Base-by-base conservation (phyloP, 2,329 filamentous ascomycete species). In the Saccharata proteae region DNA sequence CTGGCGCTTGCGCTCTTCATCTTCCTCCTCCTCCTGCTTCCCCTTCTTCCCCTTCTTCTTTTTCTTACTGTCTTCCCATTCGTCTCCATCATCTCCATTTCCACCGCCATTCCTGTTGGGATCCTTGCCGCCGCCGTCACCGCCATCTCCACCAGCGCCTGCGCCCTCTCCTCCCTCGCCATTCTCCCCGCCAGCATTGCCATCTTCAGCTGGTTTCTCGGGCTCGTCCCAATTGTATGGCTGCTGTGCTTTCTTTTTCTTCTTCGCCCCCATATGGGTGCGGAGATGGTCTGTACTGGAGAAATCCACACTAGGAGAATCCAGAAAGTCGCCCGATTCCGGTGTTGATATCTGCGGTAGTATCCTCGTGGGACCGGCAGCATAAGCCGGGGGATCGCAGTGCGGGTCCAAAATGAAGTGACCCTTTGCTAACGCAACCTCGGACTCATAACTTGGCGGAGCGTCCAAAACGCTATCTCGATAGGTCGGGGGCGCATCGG, bases 291-390 rank as follows among this genome's bases (percentile, higher is more conserved):
- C 29, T 62, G 67, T 59, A 31, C 65, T 69, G 14, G 59, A 58
- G 36, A 80, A 71, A 45, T 81, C 74, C 30, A 81, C 56, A 17
- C 59, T 53, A 13, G 57, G 46, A 14, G 57, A 46, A 5, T 10
- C 9, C 6, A 22, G n/a, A 3, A 7, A 18, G n/a, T 9, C 9
- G 15, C 13, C 14, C 16, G 10, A 16, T 16, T 16, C 26, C 16
- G 5, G 18, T 6, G 26, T 18, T 25, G 24, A n/a, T n/a, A n/a
- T n/a, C n/a, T n/a, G 26, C 21, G 16, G 20, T 17, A 20, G 21
- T 5, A 16, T 17, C 16, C 13, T 15, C 3, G 22, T 18, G 13
- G 30, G 16, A 16, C 20, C n/a, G 4, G 20, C 11, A 6, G 31
- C 16, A 11, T 18, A 26, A 9, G 18, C 12, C 15, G 17, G 32